Conservation (phyloP, 139 green algal species). For the Eudorina sp. region DNA sequence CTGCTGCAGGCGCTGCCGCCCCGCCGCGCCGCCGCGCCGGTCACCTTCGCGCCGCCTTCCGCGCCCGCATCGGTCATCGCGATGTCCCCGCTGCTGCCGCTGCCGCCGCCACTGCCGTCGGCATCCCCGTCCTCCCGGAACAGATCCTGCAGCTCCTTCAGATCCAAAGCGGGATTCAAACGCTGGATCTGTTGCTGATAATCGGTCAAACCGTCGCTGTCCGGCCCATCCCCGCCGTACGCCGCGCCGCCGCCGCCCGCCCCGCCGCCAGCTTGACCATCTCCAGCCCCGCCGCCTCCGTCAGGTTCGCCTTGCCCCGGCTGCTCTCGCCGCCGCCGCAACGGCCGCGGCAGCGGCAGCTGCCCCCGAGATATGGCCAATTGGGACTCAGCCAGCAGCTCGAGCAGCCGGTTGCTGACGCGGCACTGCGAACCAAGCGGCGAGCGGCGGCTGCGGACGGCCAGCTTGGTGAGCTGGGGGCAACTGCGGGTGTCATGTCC, state of each 20-base stretch:
- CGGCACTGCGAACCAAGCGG: background rate
- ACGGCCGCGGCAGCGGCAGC: background rate
- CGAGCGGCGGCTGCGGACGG: conserved; percentile 12
- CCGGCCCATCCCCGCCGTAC: background rate
- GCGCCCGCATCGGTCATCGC: background rate
- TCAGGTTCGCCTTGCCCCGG: background rate
- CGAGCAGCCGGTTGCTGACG: background rate
- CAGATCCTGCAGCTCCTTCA: background rate
- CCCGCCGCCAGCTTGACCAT: background rate
- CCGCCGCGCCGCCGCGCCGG: background rate
- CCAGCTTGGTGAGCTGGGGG: conserved; percentile 8
- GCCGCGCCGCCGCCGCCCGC: background rate
- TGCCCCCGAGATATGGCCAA: background rate
- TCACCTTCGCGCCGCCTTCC: background rate
- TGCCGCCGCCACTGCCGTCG: background rate
- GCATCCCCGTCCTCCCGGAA: background rate
- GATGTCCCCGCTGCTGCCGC: background rate
- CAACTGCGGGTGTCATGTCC: too few species aligned
- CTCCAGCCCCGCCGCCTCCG: conserved; percentile 16
- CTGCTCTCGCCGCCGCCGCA: background rate
- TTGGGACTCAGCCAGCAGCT: background rate
- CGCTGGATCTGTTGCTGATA: background rate
- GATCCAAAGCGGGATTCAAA: background rate
- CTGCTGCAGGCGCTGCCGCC: background rate
- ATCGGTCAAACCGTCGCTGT: background rate